Percentiles rank a stretch among this genome's conserved stretches.
phyloP scores from a whole-genome alignment of 106 monocot genomes.

The Dioscorea zingiberensis region DNA sequence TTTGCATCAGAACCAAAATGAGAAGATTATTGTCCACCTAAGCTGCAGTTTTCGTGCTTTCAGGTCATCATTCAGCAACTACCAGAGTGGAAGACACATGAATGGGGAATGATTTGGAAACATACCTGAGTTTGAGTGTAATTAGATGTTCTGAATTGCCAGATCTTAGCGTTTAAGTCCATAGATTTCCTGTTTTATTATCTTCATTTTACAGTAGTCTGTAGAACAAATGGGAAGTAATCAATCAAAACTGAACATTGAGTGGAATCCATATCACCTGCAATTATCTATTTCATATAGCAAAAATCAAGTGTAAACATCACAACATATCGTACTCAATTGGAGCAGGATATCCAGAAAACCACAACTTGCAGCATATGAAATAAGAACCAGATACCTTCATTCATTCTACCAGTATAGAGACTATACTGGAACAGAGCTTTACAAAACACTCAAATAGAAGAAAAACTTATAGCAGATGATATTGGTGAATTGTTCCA shows the following conservation, averaged over 20 bases:
- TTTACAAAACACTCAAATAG: too few relatives aligned
- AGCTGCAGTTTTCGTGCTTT: neutral
- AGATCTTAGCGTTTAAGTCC: neutral
- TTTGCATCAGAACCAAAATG: neutral
- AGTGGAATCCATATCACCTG: neutral
- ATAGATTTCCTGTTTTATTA: neutral
- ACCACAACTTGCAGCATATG: too few relatives aligned
- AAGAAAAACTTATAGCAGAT: too few relatives aligned
- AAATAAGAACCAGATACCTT: too few relatives aligned
- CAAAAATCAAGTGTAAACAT: too few relatives aligned
- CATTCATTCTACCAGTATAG: too few relatives aligned
- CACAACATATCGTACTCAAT: too few relatives aligned
- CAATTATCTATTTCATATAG: neutral
- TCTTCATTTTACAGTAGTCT: neutral
- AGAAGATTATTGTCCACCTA: neutral
- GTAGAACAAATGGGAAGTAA: neutral
- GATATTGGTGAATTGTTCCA: too few relatives aligned
- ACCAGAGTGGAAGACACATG: slow-evolving; percentile 82
- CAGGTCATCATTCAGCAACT: slow-evolving; percentile 87
- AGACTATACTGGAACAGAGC: too few relatives aligned
- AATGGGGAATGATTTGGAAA: slow-evolving; percentile 37
- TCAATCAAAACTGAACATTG: neutral
- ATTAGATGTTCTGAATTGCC: neutral
- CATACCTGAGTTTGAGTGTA: neutral
- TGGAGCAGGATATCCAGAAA: too few relatives aligned